Evolutionary conservation across 129 eudicot genomes (phyloP).

Genomic region (Saposhnikovia divaricata): DNA sequence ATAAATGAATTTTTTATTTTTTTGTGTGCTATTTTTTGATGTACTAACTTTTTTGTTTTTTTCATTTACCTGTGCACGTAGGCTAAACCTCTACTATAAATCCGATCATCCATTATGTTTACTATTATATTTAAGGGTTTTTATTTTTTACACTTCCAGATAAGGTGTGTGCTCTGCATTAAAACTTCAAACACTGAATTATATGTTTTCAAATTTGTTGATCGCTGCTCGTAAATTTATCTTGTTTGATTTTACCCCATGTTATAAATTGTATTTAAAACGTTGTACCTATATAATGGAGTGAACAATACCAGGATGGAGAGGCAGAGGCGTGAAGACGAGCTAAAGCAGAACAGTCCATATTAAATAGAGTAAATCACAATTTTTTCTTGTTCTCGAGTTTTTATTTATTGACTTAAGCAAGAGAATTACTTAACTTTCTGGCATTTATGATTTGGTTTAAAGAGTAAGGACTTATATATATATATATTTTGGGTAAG

Average conservation of each 20-base stretch:
- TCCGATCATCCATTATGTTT: too few species aligned
- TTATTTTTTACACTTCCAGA: too few species aligned
- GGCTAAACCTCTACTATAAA: too few species aligned
- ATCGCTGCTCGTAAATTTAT: background rate
- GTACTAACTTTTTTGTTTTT: too few species aligned
- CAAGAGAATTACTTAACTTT: background rate
- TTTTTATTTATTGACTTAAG: background rate
- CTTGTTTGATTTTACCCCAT: background rate
- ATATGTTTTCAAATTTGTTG: background rate
- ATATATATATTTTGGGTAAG: too few species aligned
- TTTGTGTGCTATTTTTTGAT: too few species aligned
- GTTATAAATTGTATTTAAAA: background rate
- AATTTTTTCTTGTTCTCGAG: background rate
- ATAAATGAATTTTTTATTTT: too few species aligned
- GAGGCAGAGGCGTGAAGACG: constrained; percentile 6
- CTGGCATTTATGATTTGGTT: too few species aligned
- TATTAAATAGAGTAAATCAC: background rate
- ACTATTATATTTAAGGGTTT: too few species aligned
- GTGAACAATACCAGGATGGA: constrained; percentile 1
- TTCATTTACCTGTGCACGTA: too few species aligned
- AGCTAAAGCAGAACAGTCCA: constrained; percentile 7
- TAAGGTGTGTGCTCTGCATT: too few species aligned
- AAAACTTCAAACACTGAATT: too few species aligned
- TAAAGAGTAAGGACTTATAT: background rate
- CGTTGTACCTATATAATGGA: background rate